These are phyloP conservation scores for Solanum habrochaites DNA, from an alignment of 257 asterid species.

Conservation along the genomic window DNA sequence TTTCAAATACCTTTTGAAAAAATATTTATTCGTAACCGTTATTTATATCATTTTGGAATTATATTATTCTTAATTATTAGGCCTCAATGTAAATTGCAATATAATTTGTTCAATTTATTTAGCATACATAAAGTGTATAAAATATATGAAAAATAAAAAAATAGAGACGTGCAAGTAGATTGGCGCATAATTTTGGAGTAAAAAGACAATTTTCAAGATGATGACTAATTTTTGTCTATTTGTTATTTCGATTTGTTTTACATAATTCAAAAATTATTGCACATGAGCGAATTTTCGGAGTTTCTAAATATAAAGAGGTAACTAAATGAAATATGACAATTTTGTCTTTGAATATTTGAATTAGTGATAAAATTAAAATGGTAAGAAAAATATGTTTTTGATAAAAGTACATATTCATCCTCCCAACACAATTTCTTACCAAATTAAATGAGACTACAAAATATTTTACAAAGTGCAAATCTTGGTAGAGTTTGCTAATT, in stretches of 20 bases:
- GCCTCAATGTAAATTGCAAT: not conserved
- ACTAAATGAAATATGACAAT: not conserved
- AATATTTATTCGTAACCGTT: not conserved
- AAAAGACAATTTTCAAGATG: not conserved
- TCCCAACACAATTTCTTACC: constrained; percentile 16
- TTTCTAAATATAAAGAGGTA: not conserved
- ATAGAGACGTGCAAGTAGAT: not conserved
- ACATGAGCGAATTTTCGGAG: not conserved
- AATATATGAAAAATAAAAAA: not conserved
- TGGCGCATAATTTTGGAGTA: not conserved
- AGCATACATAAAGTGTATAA: not conserved
- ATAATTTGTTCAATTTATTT: not conserved
- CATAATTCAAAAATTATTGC: not conserved
- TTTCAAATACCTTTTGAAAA: not conserved
- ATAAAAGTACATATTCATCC: constrained; percentile 1
- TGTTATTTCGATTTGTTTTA: not conserved
- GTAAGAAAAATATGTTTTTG: not conserved
- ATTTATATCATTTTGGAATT: not conserved
- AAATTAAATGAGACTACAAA: constrained; percentile 15
- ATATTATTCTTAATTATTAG: not conserved
- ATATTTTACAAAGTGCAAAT: constrained; percentile 24
- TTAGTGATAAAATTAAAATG: constrained; percentile 23
- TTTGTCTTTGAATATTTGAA: constrained; percentile 8
- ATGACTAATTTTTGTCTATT: not conserved
- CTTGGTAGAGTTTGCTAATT: constrained; percentile 1